Conservation (phyloP, 768 basidiomycete species). For the Pleurotus djamor region DNA sequence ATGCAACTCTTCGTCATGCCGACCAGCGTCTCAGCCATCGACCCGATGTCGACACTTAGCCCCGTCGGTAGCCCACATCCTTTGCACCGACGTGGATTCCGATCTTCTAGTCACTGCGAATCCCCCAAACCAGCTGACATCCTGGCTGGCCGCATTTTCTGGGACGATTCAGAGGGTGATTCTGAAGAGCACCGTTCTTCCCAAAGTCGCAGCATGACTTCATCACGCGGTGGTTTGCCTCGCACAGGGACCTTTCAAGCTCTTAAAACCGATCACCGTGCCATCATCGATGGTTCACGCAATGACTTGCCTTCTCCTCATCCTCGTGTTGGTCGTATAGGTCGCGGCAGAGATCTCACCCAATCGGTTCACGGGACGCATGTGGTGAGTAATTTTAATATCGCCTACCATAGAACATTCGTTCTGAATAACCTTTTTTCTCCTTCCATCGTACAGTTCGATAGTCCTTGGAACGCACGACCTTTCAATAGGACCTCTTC, state of each 20-base stretch:
- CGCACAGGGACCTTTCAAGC: constrained; percentile 39
- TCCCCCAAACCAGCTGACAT: constrained; percentile 69
- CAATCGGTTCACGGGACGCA: constrained; percentile 14
- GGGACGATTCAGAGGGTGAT: constrained; percentile 44
- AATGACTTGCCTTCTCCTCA: constrained; percentile 50
- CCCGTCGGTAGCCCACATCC: constrained; percentile 47
- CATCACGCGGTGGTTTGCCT: constrained; percentile 25
- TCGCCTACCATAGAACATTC: constrained; percentile 20
- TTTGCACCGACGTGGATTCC: constrained; percentile 27
- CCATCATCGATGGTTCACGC: constrained; percentile 43
- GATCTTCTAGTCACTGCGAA: constrained; percentile 23
- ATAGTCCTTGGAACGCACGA: constrained; percentile 9
- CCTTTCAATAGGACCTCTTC: constrained; percentile 23
- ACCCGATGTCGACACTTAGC: constrained; percentile 75
- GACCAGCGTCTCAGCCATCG: constrained; percentile 58
- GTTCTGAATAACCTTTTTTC: constrained; percentile 24
- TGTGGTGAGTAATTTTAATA: constrained; percentile 21
- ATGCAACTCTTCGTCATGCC: constrained; percentile 74
- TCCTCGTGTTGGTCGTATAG: constrained; percentile 21
- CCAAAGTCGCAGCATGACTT: constrained; percentile 19
- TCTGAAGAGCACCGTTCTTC: constrained; percentile 24
- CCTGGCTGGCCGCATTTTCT: constrained; percentile 57
- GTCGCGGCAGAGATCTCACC: constrained; percentile 4
- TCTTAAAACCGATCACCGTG: constrained; percentile 27
- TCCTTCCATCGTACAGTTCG: constrained; percentile 3